Evolutionary conservation across 208 protist genomes (phyloP).

Genomic region (Acanthamoeba castellanii): DNA sequence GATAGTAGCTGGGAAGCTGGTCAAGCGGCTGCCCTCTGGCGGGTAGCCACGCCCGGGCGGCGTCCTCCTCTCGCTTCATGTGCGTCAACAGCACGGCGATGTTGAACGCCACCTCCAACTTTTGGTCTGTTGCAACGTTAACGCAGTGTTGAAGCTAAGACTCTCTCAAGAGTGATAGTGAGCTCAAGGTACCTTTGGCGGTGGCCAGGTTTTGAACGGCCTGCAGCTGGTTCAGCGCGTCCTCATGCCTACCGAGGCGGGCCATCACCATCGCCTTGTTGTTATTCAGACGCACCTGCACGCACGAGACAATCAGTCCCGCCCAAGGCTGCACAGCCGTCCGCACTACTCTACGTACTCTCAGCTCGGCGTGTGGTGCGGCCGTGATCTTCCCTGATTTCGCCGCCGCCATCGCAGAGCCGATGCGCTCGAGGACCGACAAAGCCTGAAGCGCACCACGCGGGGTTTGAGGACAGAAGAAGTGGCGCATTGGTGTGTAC

Average conservation of each 20-base stretch:
- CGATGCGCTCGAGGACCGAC: not conserved
- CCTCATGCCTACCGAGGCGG: not conserved
- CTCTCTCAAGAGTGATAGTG: not conserved
- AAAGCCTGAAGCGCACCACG: not conserved
- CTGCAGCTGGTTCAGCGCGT: not conserved
- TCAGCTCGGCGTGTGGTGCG: not conserved
- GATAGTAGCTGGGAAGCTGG: not conserved
- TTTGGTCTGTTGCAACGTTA: not conserved
- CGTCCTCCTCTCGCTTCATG: slow-evolving; percentile 1
- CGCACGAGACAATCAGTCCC: not conserved
- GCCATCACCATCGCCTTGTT: not conserved
- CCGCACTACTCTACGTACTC: not conserved
- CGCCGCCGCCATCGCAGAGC: not conserved
- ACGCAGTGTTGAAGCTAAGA: too few species aligned
- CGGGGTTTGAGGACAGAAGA: too few species aligned
- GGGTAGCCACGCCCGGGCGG: not conserved
- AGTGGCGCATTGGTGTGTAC: too few species aligned
- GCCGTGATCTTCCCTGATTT: not conserved
- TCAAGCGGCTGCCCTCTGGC: not conserved
- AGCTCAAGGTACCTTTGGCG: not conserved
- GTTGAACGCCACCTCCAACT: not conserved
- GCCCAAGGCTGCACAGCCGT: too few species aligned
- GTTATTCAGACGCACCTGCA: not conserved
- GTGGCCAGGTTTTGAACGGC: not conserved
- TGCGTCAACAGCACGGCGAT: not conserved